Evolutionary conservation across 352 stramenopile species (phyloP), one percentile per base, ranked within the genome.

Genomic region (Globisporangium spiculum): DNA sequence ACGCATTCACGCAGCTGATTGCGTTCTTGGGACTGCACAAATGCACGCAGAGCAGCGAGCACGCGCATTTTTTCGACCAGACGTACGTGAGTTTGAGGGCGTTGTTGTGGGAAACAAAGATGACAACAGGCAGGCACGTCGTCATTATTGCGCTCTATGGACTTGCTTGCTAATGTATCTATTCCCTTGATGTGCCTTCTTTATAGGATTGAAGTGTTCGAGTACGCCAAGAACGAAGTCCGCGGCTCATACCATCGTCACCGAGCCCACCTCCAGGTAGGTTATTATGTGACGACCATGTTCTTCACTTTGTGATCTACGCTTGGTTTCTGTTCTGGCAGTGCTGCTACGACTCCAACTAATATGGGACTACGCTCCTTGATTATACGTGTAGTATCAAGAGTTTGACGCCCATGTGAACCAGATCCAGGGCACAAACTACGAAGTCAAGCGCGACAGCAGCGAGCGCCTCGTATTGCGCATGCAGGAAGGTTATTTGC

Each of bases 181-280:
- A 71, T 68, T 26, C 4, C 9, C 8, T 14, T 32, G 20, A 3
- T 12, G 26, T 27, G 38, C 60, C 68, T 41, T 60, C n/a, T 64
- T 22, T 54, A 91, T 54, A 91, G 85, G 8, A 69, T 93, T 26
- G 54, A 89, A 26, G 74, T 75, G 65, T 65, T 92, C 18, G 86
- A 93, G 70, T 57, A 65, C 8, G 73, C 85, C 50, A 90, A 93
- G 75, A 89, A 89, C 63, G 71, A 89, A 26, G 81, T 93, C 26
- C 84, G 86, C 7, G 65, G 74, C 18, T 72, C 66, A 41, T 93
- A 84, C 66, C 86, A 93, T 24, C 66, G 73, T 20, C 70, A 88
- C 32, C 52, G 84, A 59, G 79, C 82, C 0, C 75, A 72, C 38
- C 58, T 76, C 64, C 77, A 79, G 68, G 83, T 89, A 41, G 9